A percentile compares a stretch with the other conserved stretches of the same genome.
These are phyloP conservation scores for Asclepias syriaca DNA, from an alignment of 257 asterid genomes.

Conservation along the genomic window DNA sequence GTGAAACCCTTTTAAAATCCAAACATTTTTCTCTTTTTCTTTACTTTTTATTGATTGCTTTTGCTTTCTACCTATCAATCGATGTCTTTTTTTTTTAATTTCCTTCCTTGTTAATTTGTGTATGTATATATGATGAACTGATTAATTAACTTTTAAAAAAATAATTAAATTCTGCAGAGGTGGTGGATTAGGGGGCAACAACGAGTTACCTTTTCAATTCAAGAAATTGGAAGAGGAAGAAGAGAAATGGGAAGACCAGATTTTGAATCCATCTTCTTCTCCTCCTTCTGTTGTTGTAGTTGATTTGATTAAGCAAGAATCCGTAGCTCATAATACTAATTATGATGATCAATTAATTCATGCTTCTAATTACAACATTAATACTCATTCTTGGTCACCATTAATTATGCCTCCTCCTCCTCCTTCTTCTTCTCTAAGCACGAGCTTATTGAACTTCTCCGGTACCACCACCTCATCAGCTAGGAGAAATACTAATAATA, in stretches of 20 bases:
- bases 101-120: background rate
- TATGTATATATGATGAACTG: background rate
- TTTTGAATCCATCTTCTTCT: conserved; percentile 29
- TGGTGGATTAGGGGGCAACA: conserved; percentile 37
- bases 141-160: no score
- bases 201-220: conserved; percentile 38
- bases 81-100: background rate
- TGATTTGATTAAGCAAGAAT: conserved; percentile 49
- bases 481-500: conserved; percentile 21
- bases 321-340: conserved; percentile 23
- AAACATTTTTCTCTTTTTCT: background rate
- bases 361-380: background rate
- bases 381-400: conserved; percentile 37
- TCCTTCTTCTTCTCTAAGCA: conserved; percentile 44
- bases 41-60: background rate
- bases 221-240: conserved; percentile 40
- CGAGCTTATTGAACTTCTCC: conserved; percentile 53
- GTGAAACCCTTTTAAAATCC: conserved; percentile 1
- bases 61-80: background rate
- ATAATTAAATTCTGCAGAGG: conserved; percentile 31
- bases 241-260: conserved; percentile 67
- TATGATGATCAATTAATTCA: conserved; percentile 27
- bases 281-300: conserved; percentile 1
- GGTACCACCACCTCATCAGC: conserved; percentile 1
- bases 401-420: conserved; percentile 41